Base-by-base conservation (phyloP, 371 early-diverging fungal genomes). In the Mucor saturninus region DNA sequence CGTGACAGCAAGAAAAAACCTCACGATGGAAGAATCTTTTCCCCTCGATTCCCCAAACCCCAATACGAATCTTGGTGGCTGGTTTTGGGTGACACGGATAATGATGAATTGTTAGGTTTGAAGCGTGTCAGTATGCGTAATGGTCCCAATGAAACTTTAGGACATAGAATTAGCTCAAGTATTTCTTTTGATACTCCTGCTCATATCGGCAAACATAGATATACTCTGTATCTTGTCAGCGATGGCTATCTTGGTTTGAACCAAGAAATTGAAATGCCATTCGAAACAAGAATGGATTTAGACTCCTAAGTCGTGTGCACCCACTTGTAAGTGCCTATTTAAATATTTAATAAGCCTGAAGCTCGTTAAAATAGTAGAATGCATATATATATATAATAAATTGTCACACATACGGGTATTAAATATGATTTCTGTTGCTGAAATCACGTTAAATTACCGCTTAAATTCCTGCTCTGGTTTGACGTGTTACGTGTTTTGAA, bases 41-140 rank as follows among this genome's bases (percentile, higher is more conserved):
- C 90, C 10, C 93, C 95, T 4, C 72, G 74, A 59, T 96, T 96
- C 69, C 92, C 95, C 7, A 97, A 98, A 70, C 78, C 88, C 3
- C 97, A 97, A 68, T 89, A 87, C 65, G 97, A 98, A 67, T 89
- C 93, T 0, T 96, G 95, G 93, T 96, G 93, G 92, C 62, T 93
- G 1, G 81, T 94, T 6, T 72, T 96, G 7, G 94, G 89, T 6
- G 85, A 92, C 55, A 71, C 80, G 0, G 83, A 71, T 5, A 76
- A 62, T 3, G 86, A 90, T 56, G 91, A 89, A 56, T 68, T 96
- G 38, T 57, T 93, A 53, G 92, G 88, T 0, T 55, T 95, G 61
- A 94, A 91, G 75, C 83, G 95, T 26, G 75, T 93, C 28, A 80
- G 86, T 46, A 87, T 89, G 85, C 86, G 89, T 30, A 80, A 84